phyloP scores from a whole-genome alignment of 2,329 filamentous ascomycete species.

The Botryosphaeria agaves region DNA sequence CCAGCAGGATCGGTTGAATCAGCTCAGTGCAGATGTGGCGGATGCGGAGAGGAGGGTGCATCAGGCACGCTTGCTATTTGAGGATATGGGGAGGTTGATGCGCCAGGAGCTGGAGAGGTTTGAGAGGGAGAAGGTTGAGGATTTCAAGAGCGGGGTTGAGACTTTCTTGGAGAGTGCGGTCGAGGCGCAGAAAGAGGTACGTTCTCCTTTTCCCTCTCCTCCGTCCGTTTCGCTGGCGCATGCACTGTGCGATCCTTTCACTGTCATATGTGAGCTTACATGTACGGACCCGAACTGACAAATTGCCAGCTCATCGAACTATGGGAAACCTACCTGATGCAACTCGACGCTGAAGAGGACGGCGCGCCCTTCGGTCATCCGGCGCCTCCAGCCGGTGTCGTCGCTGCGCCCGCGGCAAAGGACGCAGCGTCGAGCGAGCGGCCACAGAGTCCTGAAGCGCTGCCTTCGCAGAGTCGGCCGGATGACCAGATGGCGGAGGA shows the following conservation, averaged over 20 bases:
- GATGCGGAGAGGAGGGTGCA: conserved; percentile 90
- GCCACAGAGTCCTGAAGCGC: conserved; percentile 3
- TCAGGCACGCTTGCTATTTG: conserved; percentile 75
- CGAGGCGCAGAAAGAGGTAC: conserved; percentile 94
- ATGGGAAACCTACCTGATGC: conserved; percentile 96
- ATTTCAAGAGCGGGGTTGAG: conserved; percentile 96
- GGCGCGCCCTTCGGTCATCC: conserved; percentile 25
- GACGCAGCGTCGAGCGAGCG: conserved; percentile 1
- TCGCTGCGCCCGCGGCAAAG: conserved; percentile 10
- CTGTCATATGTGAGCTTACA: no score
- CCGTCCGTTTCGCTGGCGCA: no score
- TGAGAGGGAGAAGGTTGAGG: conserved; percentile 93
- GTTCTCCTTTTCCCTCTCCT: conserved; percentile 11
- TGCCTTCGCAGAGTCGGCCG: no score
- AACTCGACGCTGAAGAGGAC: conserved; percentile 86
- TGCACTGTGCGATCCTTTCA: no score
- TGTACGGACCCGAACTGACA: no score
- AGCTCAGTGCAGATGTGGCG: conserved; percentile 82
- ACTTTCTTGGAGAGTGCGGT: conserved; percentile 95
- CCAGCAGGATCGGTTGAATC: conserved; percentile 87
- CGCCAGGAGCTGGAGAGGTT: conserved; percentile 81
- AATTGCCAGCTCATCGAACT: conserved; percentile 52
- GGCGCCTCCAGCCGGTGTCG: conserved; percentile 17
- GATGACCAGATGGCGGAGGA: conserved; percentile 5
- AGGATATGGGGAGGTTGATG: conserved; percentile 95